A percentile compares a stretch with the other conserved stretches of the same genome.
Evolutionary conservation across 2,329 filamentous ascomycete species (phyloP).

Genomic region (Alternaria sp.): DNA sequence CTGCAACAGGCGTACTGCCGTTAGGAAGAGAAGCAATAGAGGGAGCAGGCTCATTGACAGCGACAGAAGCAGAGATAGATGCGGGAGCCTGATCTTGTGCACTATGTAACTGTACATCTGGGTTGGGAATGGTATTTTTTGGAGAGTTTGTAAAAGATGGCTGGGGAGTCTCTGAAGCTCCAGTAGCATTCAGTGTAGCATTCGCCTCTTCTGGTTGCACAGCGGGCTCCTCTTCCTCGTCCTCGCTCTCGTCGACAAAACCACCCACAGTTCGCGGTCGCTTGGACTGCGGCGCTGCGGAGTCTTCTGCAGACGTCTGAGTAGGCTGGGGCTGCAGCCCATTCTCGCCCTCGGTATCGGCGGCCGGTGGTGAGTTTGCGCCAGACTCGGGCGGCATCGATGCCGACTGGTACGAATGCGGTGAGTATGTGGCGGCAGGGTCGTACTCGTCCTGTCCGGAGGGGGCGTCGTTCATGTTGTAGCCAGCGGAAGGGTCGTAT

Average conservation of each 20-base stretch:
- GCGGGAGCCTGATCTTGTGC: constrained; percentile 60
- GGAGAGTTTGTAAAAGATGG: constrained; percentile 64
- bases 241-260: constrained; percentile 70
- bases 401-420: constrained; percentile 35
- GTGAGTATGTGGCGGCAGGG: constrained; percentile 39
- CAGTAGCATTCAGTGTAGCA: constrained; percentile 58
- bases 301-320: constrained; percentile 31
- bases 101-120: constrained; percentile 69
- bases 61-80: constrained; percentile 49
- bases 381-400: constrained; percentile 41
- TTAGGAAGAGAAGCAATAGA: constrained; percentile 61
- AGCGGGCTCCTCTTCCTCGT: constrained; percentile 59
- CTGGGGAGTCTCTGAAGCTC: constrained; percentile 60
- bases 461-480: constrained; percentile 55
- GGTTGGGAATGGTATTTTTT: constrained; percentile 62
- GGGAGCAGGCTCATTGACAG: constrained; percentile 56
- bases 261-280: constrained; percentile 65
- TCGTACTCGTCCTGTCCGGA: constrained; percentile 54
- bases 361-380: constrained; percentile 37
- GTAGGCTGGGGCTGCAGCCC: constrained; percentile 35
- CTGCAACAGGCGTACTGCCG: constrained; percentile 51
- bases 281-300: constrained; percentile 45
- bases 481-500: constrained; percentile 52
- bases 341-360: constrained; percentile 30
- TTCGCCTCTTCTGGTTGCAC: constrained; percentile 60